Conservation (phyloP, 306 rosid genomes). For the Adenanthera pavonina region DNA sequence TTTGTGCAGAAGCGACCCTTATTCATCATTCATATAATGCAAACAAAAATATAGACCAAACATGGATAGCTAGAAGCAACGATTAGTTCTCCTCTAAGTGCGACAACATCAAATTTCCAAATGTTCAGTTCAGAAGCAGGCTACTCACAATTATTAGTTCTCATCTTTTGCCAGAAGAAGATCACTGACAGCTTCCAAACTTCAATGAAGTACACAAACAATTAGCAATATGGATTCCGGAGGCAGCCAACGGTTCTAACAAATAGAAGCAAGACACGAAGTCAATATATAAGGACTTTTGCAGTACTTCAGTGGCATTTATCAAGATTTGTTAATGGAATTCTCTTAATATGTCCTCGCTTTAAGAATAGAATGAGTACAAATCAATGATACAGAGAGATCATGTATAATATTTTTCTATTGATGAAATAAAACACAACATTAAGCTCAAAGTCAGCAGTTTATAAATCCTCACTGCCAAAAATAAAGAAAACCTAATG, state of each 20-base stretch:
- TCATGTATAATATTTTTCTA: background rate
- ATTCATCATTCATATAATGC: constrained; percentile 14
- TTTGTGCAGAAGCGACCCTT: constrained; percentile 21
- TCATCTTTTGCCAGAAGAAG: constrained; percentile 48
- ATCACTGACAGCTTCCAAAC: constrained; percentile 57
- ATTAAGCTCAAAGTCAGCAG: constrained; percentile 52
- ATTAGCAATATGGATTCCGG: constrained; percentile 19
- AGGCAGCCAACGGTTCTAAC: background rate
- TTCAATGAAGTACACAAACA: constrained; percentile 6
- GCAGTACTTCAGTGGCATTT: background rate
- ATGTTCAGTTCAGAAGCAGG: constrained; percentile 32
- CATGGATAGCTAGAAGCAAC: constrained; percentile 1
- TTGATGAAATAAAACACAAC: constrained; percentile 41
- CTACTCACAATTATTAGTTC: constrained; percentile 49
- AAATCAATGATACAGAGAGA: background rate
- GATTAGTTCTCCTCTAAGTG: constrained; percentile 16
- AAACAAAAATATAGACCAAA: constrained; percentile 30
- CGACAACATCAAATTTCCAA: constrained; percentile 11
- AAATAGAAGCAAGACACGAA: background rate
- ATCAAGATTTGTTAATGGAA: constrained; percentile 1
- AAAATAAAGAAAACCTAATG: constrained; percentile 10
- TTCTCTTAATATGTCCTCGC: background rate
- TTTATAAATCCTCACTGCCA: constrained; percentile 65
- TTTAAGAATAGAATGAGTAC: background rate
- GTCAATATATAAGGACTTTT: constrained; percentile 7